phyloP scores from a whole-genome alignment of 257 asterid genomes.

The Solanum bukasovii region DNA sequence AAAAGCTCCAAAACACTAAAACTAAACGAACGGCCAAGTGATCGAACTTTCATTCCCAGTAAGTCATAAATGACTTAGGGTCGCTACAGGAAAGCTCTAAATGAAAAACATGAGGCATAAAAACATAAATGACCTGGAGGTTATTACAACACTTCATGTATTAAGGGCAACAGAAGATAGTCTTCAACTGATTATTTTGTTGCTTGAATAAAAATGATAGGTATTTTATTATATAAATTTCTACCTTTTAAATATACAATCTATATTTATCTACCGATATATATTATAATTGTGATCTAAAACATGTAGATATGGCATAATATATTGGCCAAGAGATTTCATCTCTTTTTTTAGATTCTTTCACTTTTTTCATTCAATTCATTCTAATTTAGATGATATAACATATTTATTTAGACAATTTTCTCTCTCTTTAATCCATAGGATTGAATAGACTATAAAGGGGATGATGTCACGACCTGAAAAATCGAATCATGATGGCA shows the following conservation, averaged over 20 bases:
- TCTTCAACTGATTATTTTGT: too few relatives aligned
- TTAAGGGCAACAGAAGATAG: not conserved
- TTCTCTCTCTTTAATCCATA: not conserved
- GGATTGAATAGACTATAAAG: not conserved
- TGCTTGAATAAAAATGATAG: not conserved
- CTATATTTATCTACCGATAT: not conserved
- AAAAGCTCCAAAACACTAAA: too few relatives aligned
- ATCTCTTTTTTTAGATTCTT: too few relatives aligned
- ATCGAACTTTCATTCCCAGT: too few relatives aligned
- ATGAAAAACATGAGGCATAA: too few relatives aligned
- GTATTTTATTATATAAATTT: too few relatives aligned
- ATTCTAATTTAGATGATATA: not conserved
- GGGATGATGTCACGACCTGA: not conserved
- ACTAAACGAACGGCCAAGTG: too few relatives aligned
- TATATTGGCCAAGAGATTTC: not conserved
- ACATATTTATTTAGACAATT: not conserved
- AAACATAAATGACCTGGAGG: too few relatives aligned
- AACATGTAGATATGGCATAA: not conserved
- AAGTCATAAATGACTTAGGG: too few relatives aligned
- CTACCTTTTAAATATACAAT: not conserved
- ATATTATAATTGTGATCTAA: not conserved
- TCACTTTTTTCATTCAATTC: not conserved
- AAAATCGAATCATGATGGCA: too few relatives aligned
- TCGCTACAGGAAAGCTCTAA: too few relatives aligned
- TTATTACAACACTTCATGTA: not conserved